Percentiles rank a stretch among this genome's conserved stretches.
Conservation (phyloP, 345 rosid species). For the Theobroma cacao region DNA sequence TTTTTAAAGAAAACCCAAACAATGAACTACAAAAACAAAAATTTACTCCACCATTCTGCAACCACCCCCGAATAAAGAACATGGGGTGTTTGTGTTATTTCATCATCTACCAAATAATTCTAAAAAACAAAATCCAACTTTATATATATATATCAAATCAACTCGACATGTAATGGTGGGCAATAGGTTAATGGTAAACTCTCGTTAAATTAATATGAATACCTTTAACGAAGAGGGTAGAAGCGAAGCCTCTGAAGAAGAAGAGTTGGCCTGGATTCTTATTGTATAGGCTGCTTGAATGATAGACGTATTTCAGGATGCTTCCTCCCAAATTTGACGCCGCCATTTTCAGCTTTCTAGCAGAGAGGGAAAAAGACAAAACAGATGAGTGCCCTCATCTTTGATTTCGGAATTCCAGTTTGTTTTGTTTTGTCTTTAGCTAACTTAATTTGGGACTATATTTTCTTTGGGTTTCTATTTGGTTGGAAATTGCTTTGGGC, state of each 20-base stretch:
- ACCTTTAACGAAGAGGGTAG: slow-evolving; percentile 44
- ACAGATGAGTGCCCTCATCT: too few species aligned
- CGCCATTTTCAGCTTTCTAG: slow-evolving; percentile 21
- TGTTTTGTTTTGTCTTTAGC: too few species aligned
- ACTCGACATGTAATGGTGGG: neutral
- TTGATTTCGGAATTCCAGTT: too few species aligned
- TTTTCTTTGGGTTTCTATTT: too few species aligned
- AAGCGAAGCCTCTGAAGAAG: slow-evolving; percentile 28
- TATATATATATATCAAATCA: too few species aligned
- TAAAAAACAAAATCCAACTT: too few species aligned
- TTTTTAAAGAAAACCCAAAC: neutral
- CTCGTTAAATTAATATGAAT: neutral
- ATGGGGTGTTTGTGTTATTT: slow-evolving; percentile 37
- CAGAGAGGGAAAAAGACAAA: too few species aligned
- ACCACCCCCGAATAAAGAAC: too few species aligned
- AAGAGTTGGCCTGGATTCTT: slow-evolving; percentile 14
- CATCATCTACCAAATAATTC: slow-evolving; percentile 35
- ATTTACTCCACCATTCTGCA: neutral
- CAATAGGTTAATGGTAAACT: neutral
- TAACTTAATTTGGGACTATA: too few species aligned
- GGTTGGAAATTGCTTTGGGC: too few species aligned
- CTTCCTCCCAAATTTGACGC: slow-evolving; percentile 15
- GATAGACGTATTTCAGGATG: slow-evolving; percentile 5
- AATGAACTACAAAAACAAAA: neutral
- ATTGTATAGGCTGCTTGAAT: neutral